Percentiles rank a stretch among this genome's conserved stretches.
Evolutionary conservation across 179 eudicot genomes (phyloP).

Genomic region (Gypsophila paniculata): DNA sequence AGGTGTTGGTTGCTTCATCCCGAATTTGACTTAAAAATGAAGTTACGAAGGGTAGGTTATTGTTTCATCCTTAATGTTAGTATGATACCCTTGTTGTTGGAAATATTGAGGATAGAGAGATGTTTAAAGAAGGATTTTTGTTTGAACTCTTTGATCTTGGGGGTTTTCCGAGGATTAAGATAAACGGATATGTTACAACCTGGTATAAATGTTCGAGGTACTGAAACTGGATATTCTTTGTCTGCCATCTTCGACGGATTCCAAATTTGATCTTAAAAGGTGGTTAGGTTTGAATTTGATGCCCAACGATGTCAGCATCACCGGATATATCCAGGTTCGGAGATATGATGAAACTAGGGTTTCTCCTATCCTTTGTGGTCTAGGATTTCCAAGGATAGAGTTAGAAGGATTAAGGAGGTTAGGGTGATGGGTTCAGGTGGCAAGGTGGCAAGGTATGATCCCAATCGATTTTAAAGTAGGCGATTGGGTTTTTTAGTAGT

Average conservation of each 20-base stretch:
- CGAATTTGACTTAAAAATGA: neutral
- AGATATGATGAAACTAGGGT: neutral
- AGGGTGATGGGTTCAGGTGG: too few species aligned
- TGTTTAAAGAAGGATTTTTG: neutral
- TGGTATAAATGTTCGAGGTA: neutral
- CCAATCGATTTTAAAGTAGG: too few species aligned
- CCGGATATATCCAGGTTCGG: neutral
- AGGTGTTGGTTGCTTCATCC: neutral
- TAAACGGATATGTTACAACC: neutral
- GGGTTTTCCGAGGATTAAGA: neutral
- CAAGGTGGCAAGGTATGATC: too few species aligned
- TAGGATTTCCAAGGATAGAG: constrained; percentile 1
- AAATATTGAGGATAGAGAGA: neutral
- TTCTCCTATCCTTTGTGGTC: constrained; percentile 1
- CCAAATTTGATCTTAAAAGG: neutral
- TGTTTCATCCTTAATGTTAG: neutral
- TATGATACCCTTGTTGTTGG: neutral
- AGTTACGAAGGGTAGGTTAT: neutral
- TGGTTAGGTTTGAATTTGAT: neutral
- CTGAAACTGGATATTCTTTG: neutral
- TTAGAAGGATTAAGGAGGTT: neutral
- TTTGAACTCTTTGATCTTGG: neutral
- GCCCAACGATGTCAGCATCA: neutral
- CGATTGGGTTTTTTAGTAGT: neutral
- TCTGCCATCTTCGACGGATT: neutral